These are phyloP conservation scores for Pleurotus salmoneostramineus DNA, from an alignment of 768 basidiomycete species.

Conservation along the genomic window DNA sequence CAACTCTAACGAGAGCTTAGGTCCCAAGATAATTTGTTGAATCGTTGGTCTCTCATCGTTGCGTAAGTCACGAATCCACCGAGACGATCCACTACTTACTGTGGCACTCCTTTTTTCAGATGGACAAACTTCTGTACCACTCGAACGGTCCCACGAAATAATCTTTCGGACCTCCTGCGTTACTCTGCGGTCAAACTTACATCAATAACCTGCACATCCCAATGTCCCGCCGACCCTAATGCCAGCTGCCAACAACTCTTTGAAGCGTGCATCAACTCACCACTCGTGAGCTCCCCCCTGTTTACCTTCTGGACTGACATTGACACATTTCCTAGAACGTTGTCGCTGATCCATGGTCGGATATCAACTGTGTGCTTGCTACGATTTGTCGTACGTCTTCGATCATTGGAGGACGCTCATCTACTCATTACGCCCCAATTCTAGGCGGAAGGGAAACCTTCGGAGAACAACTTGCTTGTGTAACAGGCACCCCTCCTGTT, in stretches of 20 bases:
- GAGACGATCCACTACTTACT: neutral
- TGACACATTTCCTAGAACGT: neutral
- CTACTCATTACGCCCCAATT: too few relatives aligned
- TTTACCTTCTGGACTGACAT: neutral
- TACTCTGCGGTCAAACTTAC: constrained; percentile 10
- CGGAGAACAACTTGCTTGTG: constrained; percentile 10
- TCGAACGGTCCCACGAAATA: constrained; percentile 8
- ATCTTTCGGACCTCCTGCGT: constrained; percentile 11
- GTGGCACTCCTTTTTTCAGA: neutral
- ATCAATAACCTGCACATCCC: constrained; percentile 1
- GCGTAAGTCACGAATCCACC: neutral
- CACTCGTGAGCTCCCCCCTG: neutral
- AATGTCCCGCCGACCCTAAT: constrained; percentile 8
- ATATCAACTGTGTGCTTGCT: constrained; percentile 8
- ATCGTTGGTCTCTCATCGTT: constrained; percentile 9
- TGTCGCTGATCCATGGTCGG: constrained; percentile 9
- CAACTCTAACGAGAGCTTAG: neutral
- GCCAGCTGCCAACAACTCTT: constrained; percentile 12
- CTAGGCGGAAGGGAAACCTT: neutral
- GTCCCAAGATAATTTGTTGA: neutral
- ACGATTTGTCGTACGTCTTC: constrained; percentile 7
- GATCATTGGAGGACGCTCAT: too few relatives aligned
- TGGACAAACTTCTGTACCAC: constrained; percentile 12
- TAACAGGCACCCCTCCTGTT: neutral
- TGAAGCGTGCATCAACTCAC: neutral